Evolutionary conservation across 169 alveolate genomes (phyloP), one percentile per base, ranked within the genome.

Genomic region (Miamiensis avidus): DNA sequence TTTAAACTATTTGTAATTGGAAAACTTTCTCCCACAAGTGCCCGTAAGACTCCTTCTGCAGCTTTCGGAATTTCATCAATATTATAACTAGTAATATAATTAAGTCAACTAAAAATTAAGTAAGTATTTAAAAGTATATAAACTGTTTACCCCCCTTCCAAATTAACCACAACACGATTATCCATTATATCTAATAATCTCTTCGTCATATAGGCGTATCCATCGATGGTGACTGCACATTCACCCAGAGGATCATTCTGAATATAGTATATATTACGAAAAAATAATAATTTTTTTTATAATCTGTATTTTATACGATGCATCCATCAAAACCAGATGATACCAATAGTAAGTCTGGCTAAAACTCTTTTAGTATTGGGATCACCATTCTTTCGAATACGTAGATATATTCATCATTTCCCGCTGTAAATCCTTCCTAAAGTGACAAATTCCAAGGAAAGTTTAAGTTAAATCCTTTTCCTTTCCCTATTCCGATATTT

Each of bases 271-370:
- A 49, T 49, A 49, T 11, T 49, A 49, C 20, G 4, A 11, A 20
- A 49, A 11, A 11, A 11, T 11, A 11, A 49, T 11, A 49, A 49
- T 49, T 49, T 49, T 49, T 49, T 49, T 49, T 11, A 49, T 49
- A 11, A 11, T 11, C 20, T 11, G 4, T 49, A 11, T 49, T 49
- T 49, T 49, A 11, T 49, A 49, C 69, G 20, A 49, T 49, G 20
- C 69, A 49, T 11, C 69, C 69, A 82, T 95, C 97, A 86, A 95
- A 95, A 20, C 97, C 97, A 26, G 96, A 93, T 78, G 96, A 91
- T 11, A 95, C 83, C 1, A 95, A 65, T 27, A 93, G 76, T 11
- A 95, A 78, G 29, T 95, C 96, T 20, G 97, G 97, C 28, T 88
- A 29, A 75, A 93, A 95, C 32, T 93, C 89, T 65, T 85, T 31